These are phyloP conservation scores for Bombardia bombarda DNA, from an alignment of 495 filamentous ascomycete species.

Conservation along the genomic window DNA sequence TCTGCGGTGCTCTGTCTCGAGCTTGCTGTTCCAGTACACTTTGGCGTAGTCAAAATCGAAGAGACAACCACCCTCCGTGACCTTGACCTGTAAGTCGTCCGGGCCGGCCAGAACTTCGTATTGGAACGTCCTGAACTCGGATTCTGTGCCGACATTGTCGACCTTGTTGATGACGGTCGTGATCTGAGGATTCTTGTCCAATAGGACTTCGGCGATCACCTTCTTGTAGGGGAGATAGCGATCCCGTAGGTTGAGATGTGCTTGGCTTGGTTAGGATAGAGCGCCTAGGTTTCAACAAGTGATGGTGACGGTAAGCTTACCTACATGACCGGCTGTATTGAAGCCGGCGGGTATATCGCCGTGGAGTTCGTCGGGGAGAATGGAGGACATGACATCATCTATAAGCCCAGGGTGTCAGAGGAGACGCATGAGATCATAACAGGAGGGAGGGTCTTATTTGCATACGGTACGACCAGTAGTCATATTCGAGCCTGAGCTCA, in stretches of 20 bases:
- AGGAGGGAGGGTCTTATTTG: conserved; percentile 6
- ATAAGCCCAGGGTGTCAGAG: conserved; percentile 3
- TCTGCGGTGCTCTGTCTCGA: conserved; percentile 80
- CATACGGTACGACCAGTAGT: conserved; percentile 77
- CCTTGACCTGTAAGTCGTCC: conserved; percentile 70
- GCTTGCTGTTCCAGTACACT: conserved; percentile 94
- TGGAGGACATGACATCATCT: conserved; percentile 76
- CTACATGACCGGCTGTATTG: conserved; percentile 79
- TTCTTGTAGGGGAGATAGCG: conserved; percentile 73
- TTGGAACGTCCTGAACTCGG: conserved; percentile 82
- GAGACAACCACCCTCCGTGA: conserved; percentile 53
- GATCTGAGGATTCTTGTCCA: conserved; percentile 75
- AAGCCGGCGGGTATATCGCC: conserved; percentile 81
- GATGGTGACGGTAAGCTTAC: conserved; percentile 32
- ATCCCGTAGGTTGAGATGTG: conserved; percentile 84
- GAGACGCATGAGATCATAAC: background rate
- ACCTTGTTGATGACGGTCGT: conserved; percentile 94
- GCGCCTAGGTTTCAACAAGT: background rate
- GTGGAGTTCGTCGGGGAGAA: conserved; percentile 57
- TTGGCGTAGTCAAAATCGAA: conserved; percentile 73
- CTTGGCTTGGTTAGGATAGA: conserved; percentile 23
- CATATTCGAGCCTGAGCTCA: conserved; percentile 67
- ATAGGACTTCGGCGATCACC: conserved; percentile 71
- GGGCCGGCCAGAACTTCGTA: conserved; percentile 86
- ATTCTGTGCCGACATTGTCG: conserved; percentile 75